Evolutionary conservation across 805 yeast genomes (phyloP).

Genomic region (Metschnikowia noctiluminum): DNA sequence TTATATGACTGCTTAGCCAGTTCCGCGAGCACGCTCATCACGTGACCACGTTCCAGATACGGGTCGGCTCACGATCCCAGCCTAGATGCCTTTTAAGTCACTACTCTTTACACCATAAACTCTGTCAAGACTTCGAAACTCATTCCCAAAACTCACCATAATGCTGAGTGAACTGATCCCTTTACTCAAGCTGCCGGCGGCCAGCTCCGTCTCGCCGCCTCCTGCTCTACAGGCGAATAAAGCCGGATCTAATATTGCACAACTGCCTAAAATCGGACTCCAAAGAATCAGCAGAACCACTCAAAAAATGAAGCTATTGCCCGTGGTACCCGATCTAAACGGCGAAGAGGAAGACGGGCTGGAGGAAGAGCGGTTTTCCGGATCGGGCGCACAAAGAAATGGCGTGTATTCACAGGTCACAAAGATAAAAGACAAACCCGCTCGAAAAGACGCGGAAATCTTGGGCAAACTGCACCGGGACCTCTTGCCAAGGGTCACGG

Average conservation of each 20-base stretch:
- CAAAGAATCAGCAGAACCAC: conserved; percentile 74
- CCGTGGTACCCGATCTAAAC: conserved; percentile 46
- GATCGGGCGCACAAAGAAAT: conserved; percentile 18
- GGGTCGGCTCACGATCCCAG: no score
- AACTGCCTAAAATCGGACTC: conserved; percentile 55
- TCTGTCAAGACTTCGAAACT: neutral
- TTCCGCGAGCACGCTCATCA: no score
- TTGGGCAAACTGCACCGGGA: conserved; percentile 84
- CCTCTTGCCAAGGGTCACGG: conserved; percentile 87
- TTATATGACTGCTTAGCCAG: no score
- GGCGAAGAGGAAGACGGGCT: conserved; percentile 12
- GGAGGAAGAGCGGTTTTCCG: conserved; percentile 4
- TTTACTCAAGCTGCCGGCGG: neutral
- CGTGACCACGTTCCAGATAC: no score
- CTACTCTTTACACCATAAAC: no score
- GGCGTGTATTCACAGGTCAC: conserved; percentile 82
- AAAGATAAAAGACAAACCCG: conserved; percentile 80
- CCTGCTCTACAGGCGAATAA: conserved; percentile 21
- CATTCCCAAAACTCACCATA: neutral
- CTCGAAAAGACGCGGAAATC: conserved; percentile 90
- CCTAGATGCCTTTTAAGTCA: no score
- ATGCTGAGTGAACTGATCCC: conserved; percentile 11
- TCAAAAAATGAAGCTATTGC: conserved; percentile 68
- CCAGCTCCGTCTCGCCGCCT: neutral
- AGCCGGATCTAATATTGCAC: conserved; percentile 27